phyloP scores from a whole-genome alignment of 108 stramenopile species.

The Phaeodactylum tricornutum region DNA sequence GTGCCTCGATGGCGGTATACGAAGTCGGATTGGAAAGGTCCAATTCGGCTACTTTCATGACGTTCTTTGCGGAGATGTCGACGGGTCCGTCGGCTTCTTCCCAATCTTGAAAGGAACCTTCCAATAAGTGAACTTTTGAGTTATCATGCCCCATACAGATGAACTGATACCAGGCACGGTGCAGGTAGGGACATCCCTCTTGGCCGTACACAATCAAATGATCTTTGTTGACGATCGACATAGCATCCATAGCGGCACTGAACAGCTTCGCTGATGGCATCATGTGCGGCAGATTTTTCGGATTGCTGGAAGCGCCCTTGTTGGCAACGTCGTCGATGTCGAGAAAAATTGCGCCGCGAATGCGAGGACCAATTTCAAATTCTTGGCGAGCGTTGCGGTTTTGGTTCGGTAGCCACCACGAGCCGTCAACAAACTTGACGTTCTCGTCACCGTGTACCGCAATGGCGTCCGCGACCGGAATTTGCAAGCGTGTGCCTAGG shows the following conservation, averaged over 20 bases:
- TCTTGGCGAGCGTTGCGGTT: conserved; percentile 31
- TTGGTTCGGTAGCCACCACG: conserved; percentile 25
- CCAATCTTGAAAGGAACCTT: conserved; percentile 69
- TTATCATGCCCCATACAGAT: conserved; percentile 58
- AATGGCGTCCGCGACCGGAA: conserved; percentile 17
- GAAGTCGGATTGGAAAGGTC: conserved; percentile 17
- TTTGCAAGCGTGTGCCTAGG: too few relatives aligned
- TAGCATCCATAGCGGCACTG: conserved; percentile 62
- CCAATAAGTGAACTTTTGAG: conserved; percentile 39
- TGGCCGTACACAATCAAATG: conserved; percentile 63
- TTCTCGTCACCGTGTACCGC: too few relatives aligned
- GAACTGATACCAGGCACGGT: conserved; percentile 57
- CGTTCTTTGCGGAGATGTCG: conserved; percentile 18
- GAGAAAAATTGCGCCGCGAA: conserved; percentile 38
- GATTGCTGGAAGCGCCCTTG: conserved; percentile 16
- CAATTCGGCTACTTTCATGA: conserved; percentile 11
- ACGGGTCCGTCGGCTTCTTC: conserved; percentile 38
- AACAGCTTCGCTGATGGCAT: conserved; percentile 54
- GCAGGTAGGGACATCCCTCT: conserved; percentile 19
- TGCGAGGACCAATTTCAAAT: conserved; percentile 46
- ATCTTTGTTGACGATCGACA: conserved; percentile 26
- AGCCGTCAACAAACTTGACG: conserved; percentile 38
- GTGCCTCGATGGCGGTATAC: conserved; percentile 25
- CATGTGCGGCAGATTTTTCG: conserved; percentile 55
- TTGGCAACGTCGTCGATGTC: conserved; percentile 59